Conservation (phyloP, 2,329 filamentous ascomycete genomes). For the Aspergillus japonicus region DNA sequence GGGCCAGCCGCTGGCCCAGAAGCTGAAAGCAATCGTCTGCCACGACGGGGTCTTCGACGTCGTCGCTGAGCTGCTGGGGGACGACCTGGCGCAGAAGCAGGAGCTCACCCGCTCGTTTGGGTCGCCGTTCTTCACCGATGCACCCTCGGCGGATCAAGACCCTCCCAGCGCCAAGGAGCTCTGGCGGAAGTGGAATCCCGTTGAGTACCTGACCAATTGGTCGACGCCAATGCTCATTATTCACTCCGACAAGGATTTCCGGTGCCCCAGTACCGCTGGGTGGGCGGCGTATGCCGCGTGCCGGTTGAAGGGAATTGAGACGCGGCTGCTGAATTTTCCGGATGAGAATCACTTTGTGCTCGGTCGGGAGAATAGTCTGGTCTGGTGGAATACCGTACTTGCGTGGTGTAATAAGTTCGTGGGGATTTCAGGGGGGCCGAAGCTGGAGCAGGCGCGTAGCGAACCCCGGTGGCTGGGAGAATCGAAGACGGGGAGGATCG, state of each 20-base stretch:
- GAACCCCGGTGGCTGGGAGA: neutral
- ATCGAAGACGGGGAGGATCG: neutral
- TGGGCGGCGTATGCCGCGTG: slow-evolving; percentile 3
- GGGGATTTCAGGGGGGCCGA: neutral
- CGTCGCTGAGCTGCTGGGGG: neutral
- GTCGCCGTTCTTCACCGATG: neutral
- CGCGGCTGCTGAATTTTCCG: slow-evolving; percentile 1
- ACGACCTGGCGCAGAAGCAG: neutral
- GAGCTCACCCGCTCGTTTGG: slow-evolving; percentile 2
- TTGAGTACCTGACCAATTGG: slow-evolving; percentile 3
- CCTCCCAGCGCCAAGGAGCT: neutral
- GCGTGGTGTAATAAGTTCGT: slow-evolving; percentile 3
- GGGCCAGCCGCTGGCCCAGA: slow-evolving; percentile 1
- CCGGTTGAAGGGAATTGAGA: slow-evolving; percentile 2
- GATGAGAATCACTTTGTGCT: slow-evolving; percentile 6
- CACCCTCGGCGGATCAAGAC: neutral
- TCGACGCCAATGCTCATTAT: neutral
- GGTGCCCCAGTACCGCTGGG: slow-evolving; percentile 1
- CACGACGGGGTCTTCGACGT: slow-evolving; percentile 6
- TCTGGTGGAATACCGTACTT: neutral
- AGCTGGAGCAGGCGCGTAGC: neutral
- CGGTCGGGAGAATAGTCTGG: slow-evolving; percentile 1
- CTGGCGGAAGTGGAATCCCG: neutral
- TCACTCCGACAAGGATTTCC: slow-evolving; percentile 1
- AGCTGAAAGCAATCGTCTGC: neutral